Evolutionary conservation across 148 eudicot species (phyloP).

Genomic region (Persicaria maculosa): DNA sequence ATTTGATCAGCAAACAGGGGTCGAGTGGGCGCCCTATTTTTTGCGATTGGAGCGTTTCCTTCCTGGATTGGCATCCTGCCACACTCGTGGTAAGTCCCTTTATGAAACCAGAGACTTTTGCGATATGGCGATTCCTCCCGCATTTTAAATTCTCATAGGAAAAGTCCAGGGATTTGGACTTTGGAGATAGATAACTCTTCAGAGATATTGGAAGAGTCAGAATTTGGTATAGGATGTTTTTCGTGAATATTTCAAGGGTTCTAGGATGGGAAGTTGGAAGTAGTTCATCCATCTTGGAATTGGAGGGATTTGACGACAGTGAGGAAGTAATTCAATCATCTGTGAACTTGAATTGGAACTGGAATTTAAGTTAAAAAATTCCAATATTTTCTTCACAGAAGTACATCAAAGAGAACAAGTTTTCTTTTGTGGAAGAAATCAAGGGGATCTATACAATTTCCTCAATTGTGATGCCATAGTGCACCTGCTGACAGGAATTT

Average conservation of each 20-base stretch:
- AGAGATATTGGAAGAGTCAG: background rate
- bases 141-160: background rate
- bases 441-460: background rate
- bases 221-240: background rate
- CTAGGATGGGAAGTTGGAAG: background rate
- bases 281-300: background rate
- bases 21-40: background rate
- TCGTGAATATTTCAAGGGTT: background rate
- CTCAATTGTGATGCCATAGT: background rate
- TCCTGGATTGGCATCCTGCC: slow-evolving; percentile 3
- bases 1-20: slow-evolving; percentile 1
- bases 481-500: background rate
- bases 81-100: background rate
- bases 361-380: background rate
- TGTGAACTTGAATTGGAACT: slow-evolving; percentile 3
- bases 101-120: background rate
- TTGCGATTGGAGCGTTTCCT: background rate
- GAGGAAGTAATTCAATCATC: background rate
- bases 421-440: background rate
- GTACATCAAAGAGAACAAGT: background rate
- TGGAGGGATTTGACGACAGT: background rate
- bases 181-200: background rate
- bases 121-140: background rate
- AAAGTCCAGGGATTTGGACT: background rate
- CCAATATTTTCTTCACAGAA: background rate